phyloP scores from a whole-genome alignment of 352 stramenopile genomes.

The Vaucheria bursata region DNA sequence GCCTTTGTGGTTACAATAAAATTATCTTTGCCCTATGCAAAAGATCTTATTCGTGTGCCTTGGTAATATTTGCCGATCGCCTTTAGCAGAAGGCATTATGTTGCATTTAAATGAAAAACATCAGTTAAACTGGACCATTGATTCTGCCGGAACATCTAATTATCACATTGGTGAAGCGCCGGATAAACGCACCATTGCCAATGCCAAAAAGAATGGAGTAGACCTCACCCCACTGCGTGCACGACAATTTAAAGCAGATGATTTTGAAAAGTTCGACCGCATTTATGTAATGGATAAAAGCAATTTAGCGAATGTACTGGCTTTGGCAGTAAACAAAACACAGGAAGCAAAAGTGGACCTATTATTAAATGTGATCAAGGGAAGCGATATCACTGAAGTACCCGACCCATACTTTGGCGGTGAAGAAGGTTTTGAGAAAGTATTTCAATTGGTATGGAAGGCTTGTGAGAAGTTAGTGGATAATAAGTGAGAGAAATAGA shows the following conservation, averaged over 20 bases:
- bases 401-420: background rate
- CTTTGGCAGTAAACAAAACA: background rate
- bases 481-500: too few relatives aligned
- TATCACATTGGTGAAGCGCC: background rate
- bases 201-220: background rate
- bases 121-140: background rate
- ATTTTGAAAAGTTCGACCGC: background rate
- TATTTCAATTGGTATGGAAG: background rate
- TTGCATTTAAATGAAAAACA: slow-evolving; percentile 41
- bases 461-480: too few relatives aligned
- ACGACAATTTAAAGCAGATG: background rate
- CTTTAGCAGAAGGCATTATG: background rate
- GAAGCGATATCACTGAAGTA: background rate
- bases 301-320: background rate
- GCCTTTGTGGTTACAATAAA: too few relatives aligned
- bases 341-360: background rate
- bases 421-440: background rate
- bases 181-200: background rate
- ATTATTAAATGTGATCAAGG: background rate
- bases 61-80: slow-evolving; percentile 6
- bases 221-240: background rate
- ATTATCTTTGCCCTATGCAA: too few relatives aligned
- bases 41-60: slow-evolving; percentile 49
- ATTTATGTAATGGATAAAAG: background rate
- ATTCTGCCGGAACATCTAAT: background rate